Evolutionary conservation across 345 rosid species (phyloP).

Genomic region (Psidium friedrichsthalianum): DNA sequence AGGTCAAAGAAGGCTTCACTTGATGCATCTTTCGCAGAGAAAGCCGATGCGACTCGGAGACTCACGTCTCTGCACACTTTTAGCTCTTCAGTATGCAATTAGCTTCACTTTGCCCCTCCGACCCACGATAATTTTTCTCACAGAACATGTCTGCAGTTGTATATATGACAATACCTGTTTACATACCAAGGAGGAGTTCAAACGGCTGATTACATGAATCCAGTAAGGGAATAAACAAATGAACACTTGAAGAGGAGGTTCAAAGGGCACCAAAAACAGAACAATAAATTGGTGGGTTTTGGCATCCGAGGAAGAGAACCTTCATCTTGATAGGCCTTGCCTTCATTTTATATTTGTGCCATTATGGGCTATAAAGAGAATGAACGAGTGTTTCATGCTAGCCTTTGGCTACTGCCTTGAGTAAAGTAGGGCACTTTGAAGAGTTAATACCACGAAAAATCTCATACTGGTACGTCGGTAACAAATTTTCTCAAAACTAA

Average conservation of each 20-base stretch:
- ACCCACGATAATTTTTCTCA: no score
- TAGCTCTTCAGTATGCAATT: not conserved
- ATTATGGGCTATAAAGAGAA: not conserved
- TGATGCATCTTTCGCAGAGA: not conserved
- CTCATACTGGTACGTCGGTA: no score
- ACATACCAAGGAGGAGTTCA: not conserved
- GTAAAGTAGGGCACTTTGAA: not conserved
- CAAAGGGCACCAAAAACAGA: not conserved
- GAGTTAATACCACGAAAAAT: no score
- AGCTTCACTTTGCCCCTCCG: not conserved
- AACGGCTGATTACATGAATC: not conserved
- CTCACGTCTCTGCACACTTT: not conserved
- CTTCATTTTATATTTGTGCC: not conserved
- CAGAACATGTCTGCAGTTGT: not conserved
- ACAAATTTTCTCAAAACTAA: no score
- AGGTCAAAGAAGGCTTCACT: not conserved
- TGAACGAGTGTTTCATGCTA: not conserved
- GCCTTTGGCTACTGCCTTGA: not conserved
- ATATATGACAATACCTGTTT: not conserved
- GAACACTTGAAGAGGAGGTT: not conserved
- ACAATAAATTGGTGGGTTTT: not conserved
- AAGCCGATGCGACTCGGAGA: not conserved
- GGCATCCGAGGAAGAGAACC: slow-evolving; percentile 1
- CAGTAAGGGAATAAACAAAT: not conserved
- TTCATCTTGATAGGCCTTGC: not conserved